Conservation (phyloP, 2,329 filamentous ascomycete genomes). For the Orbilia blumenaviensis region DNA sequence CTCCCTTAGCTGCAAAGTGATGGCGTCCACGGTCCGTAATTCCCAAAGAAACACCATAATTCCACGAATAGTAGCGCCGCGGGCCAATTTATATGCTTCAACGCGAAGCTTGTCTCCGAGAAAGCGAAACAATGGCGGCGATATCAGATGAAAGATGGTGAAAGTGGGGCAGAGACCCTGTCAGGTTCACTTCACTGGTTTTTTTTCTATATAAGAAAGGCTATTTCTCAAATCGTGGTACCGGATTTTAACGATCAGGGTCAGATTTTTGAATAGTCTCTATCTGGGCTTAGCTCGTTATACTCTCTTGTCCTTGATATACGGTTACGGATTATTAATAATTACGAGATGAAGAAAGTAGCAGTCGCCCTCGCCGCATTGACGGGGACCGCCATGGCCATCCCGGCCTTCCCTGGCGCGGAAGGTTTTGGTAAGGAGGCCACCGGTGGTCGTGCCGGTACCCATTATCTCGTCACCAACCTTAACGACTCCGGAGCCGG, state of each 20-base stretch:
- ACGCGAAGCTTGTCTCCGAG: slow-evolving; percentile 1
- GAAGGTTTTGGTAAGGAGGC: slow-evolving; percentile 66
- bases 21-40: slow-evolving; percentile 38
- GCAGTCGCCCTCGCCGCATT: slow-evolving; percentile 43
- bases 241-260: neutral
- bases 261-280: neutral
- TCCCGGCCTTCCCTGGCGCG: slow-evolving; percentile 65
- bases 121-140: slow-evolving; percentile 7
- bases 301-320: neutral
- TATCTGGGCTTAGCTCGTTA: neutral
- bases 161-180: neutral
- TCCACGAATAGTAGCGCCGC: slow-evolving; percentile 44
- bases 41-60: slow-evolving; percentile 32
- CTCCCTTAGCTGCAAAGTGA: neutral
- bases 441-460: slow-evolving; percentile 64
- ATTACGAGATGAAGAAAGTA: slow-evolving; percentile 4
- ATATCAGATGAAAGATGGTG: neutral
- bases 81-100: slow-evolving; percentile 26
- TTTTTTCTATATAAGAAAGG: slow-evolving; percentile 14
- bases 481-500: slow-evolving; percentile 65
- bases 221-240: neutral
- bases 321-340: neutral
- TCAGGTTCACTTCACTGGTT: no score
- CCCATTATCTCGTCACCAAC: slow-evolving; percentile 65
- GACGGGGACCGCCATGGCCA: slow-evolving; percentile 50